phyloP scores from a whole-genome alignment of 305 asterid species.

The Nicotiana rustica region DNA sequence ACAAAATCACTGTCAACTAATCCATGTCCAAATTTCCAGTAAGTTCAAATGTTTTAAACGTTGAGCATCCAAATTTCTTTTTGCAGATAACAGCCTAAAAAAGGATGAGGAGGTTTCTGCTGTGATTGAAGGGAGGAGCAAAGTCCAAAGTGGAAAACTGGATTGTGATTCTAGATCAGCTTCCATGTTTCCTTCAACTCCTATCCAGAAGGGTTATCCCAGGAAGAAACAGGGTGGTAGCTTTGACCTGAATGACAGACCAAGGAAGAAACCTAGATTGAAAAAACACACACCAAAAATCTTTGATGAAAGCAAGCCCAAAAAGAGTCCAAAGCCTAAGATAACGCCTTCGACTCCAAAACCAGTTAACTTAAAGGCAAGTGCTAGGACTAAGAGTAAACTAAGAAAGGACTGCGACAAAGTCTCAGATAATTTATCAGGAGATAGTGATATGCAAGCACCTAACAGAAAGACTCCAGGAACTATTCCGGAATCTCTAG shows the following conservation, averaged over 20 bases:
- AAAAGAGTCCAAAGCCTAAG: conserved; percentile 38
- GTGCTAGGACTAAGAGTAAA: conserved; percentile 24
- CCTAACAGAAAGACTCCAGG: conserved; percentile 24
- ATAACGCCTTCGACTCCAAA: conserved; percentile 29
- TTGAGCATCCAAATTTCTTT: not conserved
- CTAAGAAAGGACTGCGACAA: not conserved
- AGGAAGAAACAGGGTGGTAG: not conserved
- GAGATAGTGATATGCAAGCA: conserved; percentile 26
- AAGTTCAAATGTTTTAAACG: not conserved
- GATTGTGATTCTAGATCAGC: conserved; percentile 19
- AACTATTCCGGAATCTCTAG: conserved; percentile 26
- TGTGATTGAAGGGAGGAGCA: not conserved
- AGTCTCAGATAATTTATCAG: conserved; percentile 31
- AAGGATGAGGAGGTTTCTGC: conserved; percentile 26
- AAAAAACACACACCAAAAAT: conserved; percentile 59
- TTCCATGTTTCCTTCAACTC: conserved; percentile 31
- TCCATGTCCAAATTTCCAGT: conserved; percentile 14
- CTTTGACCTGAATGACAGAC: conserved; percentile 21
- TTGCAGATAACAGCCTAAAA: conserved; percentile 16
- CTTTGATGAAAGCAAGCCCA: conserved; percentile 48
- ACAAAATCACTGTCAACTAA: conserved; percentile 15
- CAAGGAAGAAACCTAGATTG: conserved; percentile 23
- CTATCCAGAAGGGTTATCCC: not conserved
- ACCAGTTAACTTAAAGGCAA: conserved; percentile 28
- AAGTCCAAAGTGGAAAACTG: not conserved